Conservation (phyloP, 164 flowering plant species). For the Vitis vinifera region DNA sequence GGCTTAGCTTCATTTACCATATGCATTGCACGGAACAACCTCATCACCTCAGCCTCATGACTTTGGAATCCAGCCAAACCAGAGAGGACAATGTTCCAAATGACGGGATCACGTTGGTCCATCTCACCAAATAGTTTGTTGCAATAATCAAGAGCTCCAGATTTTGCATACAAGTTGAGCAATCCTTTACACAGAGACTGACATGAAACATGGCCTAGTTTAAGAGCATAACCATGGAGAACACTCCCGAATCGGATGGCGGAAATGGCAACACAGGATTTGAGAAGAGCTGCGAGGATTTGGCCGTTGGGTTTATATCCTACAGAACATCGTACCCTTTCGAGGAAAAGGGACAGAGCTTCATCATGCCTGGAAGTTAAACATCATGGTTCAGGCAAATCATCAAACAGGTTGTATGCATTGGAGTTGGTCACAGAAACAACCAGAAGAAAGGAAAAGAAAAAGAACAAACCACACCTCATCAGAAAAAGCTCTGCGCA, state of each 20-base stretch:
- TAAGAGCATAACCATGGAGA: conserved; percentile 52
- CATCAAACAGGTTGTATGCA: conserved; percentile 4
- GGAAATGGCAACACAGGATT: conserved; percentile 54
- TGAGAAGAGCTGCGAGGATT: conserved; percentile 48
- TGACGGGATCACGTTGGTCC: conserved; percentile 46
- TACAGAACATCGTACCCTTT: conserved; percentile 18
- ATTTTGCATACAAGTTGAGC: conserved; percentile 84
- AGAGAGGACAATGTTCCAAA: conserved; percentile 73
- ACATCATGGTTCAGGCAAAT: conserved; percentile 21
- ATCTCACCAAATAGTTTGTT: conserved; percentile 42
- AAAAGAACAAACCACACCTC: too few species aligned
- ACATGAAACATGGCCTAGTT: conserved; percentile 50
- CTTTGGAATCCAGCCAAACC: conserved; percentile 45
- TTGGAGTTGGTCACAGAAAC: too few species aligned
- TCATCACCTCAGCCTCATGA: conserved; percentile 37
- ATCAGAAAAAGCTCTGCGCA: too few species aligned
- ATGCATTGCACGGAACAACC: conserved; percentile 47
- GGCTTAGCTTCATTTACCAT: conserved; percentile 36
- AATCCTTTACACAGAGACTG: conserved; percentile 49
- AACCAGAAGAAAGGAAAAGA: too few species aligned
- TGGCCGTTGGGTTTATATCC: conserved; percentile 31
- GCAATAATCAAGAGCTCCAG: conserved; percentile 46
- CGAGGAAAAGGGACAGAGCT: conserved; percentile 30
- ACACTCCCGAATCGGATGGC: conserved; percentile 44
- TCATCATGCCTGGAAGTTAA: conserved; percentile 20